These are phyloP conservation scores for Spirogloea muscicola DNA, from an alignment of 139 green algal species.

Conservation along the genomic window DNA sequence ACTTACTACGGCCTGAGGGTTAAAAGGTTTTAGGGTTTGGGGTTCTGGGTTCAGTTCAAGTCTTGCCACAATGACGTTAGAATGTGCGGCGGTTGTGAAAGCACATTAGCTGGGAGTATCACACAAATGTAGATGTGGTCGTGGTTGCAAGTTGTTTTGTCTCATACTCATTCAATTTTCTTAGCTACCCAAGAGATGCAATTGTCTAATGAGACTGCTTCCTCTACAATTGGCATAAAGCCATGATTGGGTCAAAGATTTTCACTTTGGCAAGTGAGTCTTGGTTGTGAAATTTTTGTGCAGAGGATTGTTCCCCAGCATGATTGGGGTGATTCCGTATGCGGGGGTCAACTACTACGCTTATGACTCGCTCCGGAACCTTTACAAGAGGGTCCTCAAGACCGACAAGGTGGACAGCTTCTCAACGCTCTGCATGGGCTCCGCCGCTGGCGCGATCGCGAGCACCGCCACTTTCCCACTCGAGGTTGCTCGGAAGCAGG, in stretches of 20 bases:
- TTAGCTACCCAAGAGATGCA: neutral
- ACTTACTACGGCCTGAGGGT: too few relatives aligned
- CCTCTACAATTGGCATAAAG: neutral
- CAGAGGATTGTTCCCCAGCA: slow-evolving; percentile 13
- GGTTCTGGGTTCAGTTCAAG: too few relatives aligned
- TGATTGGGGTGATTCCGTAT: slow-evolving; percentile 48
- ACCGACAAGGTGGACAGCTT: slow-evolving; percentile 35
- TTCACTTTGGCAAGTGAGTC: neutral
- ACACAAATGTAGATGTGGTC: neutral
- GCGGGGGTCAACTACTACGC: slow-evolving; percentile 36
- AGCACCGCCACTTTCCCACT: slow-evolving; percentile 39
- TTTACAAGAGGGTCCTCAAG: slow-evolving; percentile 30
- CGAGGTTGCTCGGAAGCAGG: slow-evolving; percentile 38
- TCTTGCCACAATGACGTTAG: too few relatives aligned
- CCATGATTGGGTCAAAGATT: too few relatives aligned
- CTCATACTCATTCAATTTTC: neutral
- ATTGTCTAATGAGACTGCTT: neutral
- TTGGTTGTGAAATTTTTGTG: slow-evolving; percentile 5
- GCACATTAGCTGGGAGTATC: neutral
- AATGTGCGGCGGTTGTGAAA: slow-evolving; percentile 8
- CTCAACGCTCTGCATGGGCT: slow-evolving; percentile 33
- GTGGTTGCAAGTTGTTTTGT: neutral
- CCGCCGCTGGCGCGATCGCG: slow-evolving; percentile 21
- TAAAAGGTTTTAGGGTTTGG: too few relatives aligned
- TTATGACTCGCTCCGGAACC: slow-evolving; percentile 36